Base-by-base conservation (phyloP, 2,329 filamentous ascomycete species). In the Xylaria sp. region DNA sequence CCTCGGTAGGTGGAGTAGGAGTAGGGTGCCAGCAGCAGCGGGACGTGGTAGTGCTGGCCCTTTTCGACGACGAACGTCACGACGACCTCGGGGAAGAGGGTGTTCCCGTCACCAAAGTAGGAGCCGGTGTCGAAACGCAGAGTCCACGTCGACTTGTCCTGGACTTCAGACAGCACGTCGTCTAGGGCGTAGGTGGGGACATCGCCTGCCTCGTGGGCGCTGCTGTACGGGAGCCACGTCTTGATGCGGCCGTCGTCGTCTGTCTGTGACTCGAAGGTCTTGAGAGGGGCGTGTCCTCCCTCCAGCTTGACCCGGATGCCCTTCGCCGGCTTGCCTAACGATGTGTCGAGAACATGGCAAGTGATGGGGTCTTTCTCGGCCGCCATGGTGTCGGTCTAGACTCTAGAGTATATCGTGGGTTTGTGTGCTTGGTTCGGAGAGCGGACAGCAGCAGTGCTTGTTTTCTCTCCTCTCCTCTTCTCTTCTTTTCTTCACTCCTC, bases 291-390 rank as follows among this genome's bases (percentile, higher is more conserved):
- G 66, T 80, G 77, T 50, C 78, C 69, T 73, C 78, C 75, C 58
- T 89, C 83, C 25, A 94, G 88, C 64, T 87, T 89, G 66, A 94
- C 92, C 72, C 86, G 85, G 75, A 96, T 88, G 71, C 85, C 84
- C 66, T 85, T 81, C 18, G 89, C 93, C 25, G 93, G 93, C 66
- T 86, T 86, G 77, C 93, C 93, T 70, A 87, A 83, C n/a, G 89
- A 88, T 12, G 92, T 95, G 85, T 96, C 92, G 79, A 96, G 92
- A 80, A 94, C 88, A 84, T 96, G 93, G 84, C 92, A 95, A 80
- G 93, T 95, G 77, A 96, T 95, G 78, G 88, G 89, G 78, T 90
- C 88, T 77, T 87, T 89, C 68, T 76, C 73, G 73, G 34, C 71
- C 46, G 78, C 75, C 79, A 79, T 79, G 56, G 69, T 69, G 25